Percentiles rank a stretch among this genome's conserved stretches.
phyloP scores from a whole-genome alignment of 352 stramenopile species.

The Phytophthora cajani region DNA sequence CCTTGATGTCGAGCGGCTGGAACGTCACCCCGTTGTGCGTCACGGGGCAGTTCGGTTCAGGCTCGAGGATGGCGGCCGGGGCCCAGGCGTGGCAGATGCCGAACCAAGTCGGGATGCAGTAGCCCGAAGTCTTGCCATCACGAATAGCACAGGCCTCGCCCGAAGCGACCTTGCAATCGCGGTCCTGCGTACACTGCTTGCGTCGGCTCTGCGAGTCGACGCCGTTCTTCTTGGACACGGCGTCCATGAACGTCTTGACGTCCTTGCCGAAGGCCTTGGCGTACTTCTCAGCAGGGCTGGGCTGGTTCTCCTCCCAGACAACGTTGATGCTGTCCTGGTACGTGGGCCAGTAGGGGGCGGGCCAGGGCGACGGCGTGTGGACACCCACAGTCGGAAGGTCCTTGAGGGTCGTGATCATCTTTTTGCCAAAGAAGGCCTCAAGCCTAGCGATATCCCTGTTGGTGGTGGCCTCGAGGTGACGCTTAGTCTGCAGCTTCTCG shows the following conservation, averaged over 20 bases:
- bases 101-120: constrained; percentile 56
- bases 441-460: constrained; percentile 36
- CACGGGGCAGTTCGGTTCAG: constrained; percentile 51
- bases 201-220: constrained; percentile 33
- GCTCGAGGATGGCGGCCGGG: constrained; percentile 46
- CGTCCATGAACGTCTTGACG: constrained; percentile 44
- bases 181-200: constrained; percentile 33
- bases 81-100: constrained; percentile 64
- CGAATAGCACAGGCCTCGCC: constrained; percentile 44
- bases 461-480: constrained; percentile 20
- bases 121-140: constrained; percentile 32
- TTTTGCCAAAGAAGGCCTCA: constrained; percentile 5
- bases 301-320: constrained; percentile 17
- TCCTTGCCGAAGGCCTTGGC: constrained; percentile 51
- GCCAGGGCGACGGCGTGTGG: constrained; percentile 39
- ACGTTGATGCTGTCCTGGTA: constrained; percentile 78
- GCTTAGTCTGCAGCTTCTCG: constrained; percentile 22
- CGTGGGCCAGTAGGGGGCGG: constrained; percentile 64
- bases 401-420: constrained; percentile 35
- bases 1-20: constrained; percentile 59
- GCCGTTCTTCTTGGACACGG: constrained; percentile 41
- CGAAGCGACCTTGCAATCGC: constrained; percentile 26
- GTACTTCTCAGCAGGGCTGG: constrained; percentile 55
- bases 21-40: constrained; percentile 57
- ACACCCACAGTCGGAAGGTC: constrained; percentile 30